A percentile compares a stretch with the other conserved stretches of the same genome.
These are phyloP conservation scores for Amphichorda felina DNA, from an alignment of 2,329 filamentous ascomycete genomes.

Conservation along the genomic window DNA sequence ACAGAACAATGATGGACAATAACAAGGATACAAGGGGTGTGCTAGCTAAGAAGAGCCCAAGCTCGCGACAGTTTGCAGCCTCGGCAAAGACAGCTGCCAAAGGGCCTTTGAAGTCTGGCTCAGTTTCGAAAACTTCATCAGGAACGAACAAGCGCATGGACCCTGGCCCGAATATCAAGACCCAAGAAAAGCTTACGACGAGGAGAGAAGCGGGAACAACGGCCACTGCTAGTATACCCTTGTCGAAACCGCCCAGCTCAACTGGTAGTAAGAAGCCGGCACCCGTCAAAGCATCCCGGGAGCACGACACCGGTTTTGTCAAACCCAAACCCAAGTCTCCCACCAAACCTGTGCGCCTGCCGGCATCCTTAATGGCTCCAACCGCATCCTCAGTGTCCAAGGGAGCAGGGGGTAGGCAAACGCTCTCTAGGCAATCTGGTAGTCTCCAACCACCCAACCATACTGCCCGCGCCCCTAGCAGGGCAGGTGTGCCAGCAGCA, in stretches of 20 bases:
- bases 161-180: conserved; percentile 2
- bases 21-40: too few relatives aligned
- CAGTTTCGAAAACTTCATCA: not conserved
- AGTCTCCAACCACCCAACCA: conserved; percentile 20
- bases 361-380: conserved; percentile 55
- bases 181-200: conserved; percentile 1
- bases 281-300: conserved; percentile 25
- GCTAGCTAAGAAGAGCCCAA: not conserved
- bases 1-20: not conserved
- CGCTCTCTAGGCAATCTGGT: conserved; percentile 14
- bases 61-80: not conserved
- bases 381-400: conserved; percentile 61
- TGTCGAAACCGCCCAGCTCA: conserved; percentile 17
- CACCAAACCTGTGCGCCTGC: conserved; percentile 55
- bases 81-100: not conserved
- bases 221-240: conserved; percentile 7
- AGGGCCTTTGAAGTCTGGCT: not conserved
- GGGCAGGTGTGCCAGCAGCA: conserved; percentile 26
- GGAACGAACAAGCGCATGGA: not conserved
- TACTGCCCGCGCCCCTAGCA: conserved; percentile 30
- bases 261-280: conserved; percentile 29
- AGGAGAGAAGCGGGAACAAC: conserved; percentile 6
- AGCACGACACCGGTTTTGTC: conserved; percentile 28
- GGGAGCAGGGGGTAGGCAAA: conserved; percentile 13
- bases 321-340: conserved; percentile 57